Conservation (phyloP, 2,329 filamentous ascomycete genomes). For the Diaporthe velutina region DNA sequence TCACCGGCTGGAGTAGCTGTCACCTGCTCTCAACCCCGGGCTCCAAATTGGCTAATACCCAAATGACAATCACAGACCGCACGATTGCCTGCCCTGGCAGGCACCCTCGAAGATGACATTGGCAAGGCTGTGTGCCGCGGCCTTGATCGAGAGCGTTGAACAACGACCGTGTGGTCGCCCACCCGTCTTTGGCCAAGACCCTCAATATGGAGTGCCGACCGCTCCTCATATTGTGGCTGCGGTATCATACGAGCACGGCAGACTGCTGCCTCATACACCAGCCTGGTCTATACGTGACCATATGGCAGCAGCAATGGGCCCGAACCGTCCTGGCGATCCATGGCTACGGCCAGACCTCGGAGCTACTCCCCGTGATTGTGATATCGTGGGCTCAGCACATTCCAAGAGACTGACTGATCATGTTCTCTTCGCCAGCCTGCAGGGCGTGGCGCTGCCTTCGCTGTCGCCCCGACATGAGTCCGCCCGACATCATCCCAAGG, state of each 20-base stretch:
- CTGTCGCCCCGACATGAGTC: constrained; percentile 1
- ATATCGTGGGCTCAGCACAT: background rate
- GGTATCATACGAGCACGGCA: background rate
- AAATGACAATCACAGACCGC: background rate
- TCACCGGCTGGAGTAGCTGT: background rate
- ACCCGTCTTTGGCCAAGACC: background rate
- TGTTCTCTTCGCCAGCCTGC: constrained; percentile 4
- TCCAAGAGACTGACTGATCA: constrained; percentile 1
- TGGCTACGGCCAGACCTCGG: constrained; percentile 17
- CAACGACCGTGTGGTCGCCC: background rate
- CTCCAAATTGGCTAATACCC: constrained; percentile 9
- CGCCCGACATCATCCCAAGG: background rate
- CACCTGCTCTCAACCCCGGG: background rate
- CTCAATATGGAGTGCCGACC: background rate
- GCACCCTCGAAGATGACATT: background rate
- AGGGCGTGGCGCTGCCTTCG: background rate
- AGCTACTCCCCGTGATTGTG: constrained; percentile 2
- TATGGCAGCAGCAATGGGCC: background rate
- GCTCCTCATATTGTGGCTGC: background rate
- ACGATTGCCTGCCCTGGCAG: background rate
- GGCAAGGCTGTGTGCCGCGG: background rate
- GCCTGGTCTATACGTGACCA: background rate
- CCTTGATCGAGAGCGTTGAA: background rate
- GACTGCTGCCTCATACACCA: constrained; percentile 5
- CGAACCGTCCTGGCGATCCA: background rate